Conservation (phyloP, 2,329 filamentous ascomycete genomes). For the Colletotrichum sp. region DNA sequence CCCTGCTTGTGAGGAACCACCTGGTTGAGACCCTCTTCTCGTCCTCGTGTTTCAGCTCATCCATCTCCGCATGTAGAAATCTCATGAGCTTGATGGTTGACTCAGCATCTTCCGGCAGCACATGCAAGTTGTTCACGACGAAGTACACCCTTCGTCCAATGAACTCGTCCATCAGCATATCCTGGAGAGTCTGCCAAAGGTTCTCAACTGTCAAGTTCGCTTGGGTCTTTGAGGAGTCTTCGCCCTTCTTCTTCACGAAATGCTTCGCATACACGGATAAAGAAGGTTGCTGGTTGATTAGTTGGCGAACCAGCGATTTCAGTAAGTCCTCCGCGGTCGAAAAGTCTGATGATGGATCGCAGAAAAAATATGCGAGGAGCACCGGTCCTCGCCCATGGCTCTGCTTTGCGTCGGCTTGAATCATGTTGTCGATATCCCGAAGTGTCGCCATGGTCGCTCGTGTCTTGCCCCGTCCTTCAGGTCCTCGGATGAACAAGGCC, state of each 20-base stretch:
- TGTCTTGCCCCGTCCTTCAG: slow-evolving; percentile 46
- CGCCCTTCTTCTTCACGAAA: slow-evolving; percentile 35
- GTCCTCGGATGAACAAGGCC: slow-evolving; percentile 44
- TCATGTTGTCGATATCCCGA: slow-evolving; percentile 36
- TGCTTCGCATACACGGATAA: slow-evolving; percentile 41
- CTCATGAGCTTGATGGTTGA: slow-evolving; percentile 39
- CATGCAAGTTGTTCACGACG: slow-evolving; percentile 45
- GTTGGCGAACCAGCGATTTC: slow-evolving; percentile 43
- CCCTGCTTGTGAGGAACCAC: slow-evolving; percentile 46
- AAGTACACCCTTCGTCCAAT: slow-evolving; percentile 42
- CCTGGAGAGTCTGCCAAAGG: slow-evolving; percentile 45
- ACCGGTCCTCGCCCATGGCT: slow-evolving; percentile 29
- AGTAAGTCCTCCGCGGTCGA: slow-evolving; percentile 44
- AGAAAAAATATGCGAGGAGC: slow-evolving; percentile 46
- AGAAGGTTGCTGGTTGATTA: slow-evolving; percentile 37
- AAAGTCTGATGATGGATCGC: slow-evolving; percentile 40
- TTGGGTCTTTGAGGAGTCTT: slow-evolving; percentile 31
- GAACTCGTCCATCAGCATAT: slow-evolving; percentile 43
- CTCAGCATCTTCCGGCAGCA: slow-evolving; percentile 35
- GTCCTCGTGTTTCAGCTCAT: slow-evolving; percentile 24
- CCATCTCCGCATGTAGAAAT: slow-evolving; percentile 34
- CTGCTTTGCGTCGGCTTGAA: slow-evolving; percentile 22
- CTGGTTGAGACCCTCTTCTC: slow-evolving; percentile 30
- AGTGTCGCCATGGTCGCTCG: slow-evolving; percentile 43
- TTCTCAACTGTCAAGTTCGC: slow-evolving; percentile 39